Conservation (phyloP, 352 stramenopile species). For the Phytophthora ramorum region DNA sequence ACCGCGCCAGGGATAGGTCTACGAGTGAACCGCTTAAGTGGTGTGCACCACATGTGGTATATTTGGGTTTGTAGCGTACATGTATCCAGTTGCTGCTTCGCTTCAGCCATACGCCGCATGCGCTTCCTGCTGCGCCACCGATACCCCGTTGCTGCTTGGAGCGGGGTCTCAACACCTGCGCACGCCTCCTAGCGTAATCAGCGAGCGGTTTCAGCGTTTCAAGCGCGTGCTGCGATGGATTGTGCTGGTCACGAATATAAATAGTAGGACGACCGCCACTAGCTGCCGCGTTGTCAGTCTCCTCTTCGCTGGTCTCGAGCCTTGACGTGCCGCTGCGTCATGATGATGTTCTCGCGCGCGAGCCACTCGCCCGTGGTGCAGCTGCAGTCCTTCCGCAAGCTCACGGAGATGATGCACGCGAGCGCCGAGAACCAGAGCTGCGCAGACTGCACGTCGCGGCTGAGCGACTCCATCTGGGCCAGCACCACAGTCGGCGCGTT, state of each 20-base stretch:
- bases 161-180: background rate
- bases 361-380: conserved; percentile 37
- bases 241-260: conserved; percentile 26
- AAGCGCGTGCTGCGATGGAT: background rate
- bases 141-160: background rate
- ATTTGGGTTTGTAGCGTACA: background rate
- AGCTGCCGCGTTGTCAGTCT: conserved; percentile 10
- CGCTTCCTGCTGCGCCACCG: too few species aligned
- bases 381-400: conserved; percentile 54
- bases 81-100: too few species aligned
- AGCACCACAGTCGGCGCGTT: conserved; percentile 94
- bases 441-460: conserved; percentile 73
- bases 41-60: conserved; percentile 5
- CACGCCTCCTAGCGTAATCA: background rate
- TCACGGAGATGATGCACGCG: conserved; percentile 71
- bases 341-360: conserved; percentile 55
- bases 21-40: conserved; percentile 25
- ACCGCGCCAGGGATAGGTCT: conserved; percentile 36
- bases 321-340: conserved; percentile 5
- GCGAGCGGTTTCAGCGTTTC: conserved; percentile 30
- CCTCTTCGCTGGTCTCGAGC: background rate
- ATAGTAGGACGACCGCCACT: conserved; percentile 16
- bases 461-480: conserved; percentile 93
- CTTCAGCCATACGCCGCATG: too few species aligned
- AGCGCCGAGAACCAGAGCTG: conserved; percentile 73